A percentile compares a stretch with the other conserved stretches of the same genome.
These are phyloP conservation scores for Diaporthe velutina DNA, from an alignment of 2,329 filamentous ascomycete species.

Conservation along the genomic window DNA sequence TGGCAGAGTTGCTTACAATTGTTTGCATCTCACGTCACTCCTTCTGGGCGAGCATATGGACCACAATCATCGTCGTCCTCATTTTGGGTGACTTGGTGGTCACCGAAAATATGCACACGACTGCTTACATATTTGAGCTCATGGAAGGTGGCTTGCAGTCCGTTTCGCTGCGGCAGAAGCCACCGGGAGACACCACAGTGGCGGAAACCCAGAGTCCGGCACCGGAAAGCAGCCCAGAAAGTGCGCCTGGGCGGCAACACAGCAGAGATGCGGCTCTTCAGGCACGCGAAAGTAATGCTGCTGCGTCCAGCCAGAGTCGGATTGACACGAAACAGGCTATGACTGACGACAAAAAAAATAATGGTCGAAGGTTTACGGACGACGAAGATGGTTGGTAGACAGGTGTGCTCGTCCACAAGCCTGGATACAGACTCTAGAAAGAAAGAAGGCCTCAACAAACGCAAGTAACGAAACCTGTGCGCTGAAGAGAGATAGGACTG, in stretches of 20 bases:
- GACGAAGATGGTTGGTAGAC: neutral
- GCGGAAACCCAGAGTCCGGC: neutral
- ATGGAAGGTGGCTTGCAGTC: neutral
- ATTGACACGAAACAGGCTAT: neutral
- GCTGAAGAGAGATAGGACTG: neutral
- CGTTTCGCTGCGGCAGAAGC: neutral
- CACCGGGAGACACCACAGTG: no score
- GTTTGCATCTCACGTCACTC: neutral
- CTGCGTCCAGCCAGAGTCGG: neutral
- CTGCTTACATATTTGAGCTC: neutral
- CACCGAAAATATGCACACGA: neutral
- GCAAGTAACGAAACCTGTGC: neutral
- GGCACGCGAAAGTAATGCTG: no score
- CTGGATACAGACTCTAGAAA: neutral
- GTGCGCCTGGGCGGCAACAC: no score
- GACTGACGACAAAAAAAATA: neutral
- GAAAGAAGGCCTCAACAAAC: neutral
- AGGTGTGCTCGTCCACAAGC: no score
- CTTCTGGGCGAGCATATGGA: neutral
- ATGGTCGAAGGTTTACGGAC: neutral
- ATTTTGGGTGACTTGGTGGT: neutral
- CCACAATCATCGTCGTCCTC: neutral
- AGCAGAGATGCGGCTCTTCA: neutral
- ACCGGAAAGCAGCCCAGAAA: neutral
- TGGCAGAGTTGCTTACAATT: slow-evolving; percentile 5